Evolutionary conservation across 805 yeast species (phyloP).

Genomic region (Blastobotrys terrestris): DNA sequence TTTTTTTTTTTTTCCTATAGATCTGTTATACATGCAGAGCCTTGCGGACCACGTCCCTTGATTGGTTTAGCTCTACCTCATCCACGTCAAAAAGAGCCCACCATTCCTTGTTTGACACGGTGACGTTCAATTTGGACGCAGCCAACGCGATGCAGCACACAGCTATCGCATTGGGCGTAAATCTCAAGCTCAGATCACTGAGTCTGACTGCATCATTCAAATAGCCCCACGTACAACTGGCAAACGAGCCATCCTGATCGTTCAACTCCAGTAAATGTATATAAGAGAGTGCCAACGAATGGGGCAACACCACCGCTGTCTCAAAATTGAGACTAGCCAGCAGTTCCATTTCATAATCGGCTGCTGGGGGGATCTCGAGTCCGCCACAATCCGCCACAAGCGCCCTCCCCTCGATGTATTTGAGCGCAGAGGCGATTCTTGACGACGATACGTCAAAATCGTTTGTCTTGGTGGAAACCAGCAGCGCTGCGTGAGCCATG

Average conservation of each 20-base stretch:
- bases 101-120: slow-evolving; percentile 12
- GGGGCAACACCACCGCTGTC: slow-evolving; percentile 10
- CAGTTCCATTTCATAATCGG: slow-evolving; percentile 9
- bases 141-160: slow-evolving; percentile 15
- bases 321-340: slow-evolving; percentile 14
- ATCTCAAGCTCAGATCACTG: slow-evolving; percentile 11
- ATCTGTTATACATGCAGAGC: not conserved
- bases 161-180: slow-evolving; percentile 17
- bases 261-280: slow-evolving; percentile 13
- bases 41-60: not conserved
- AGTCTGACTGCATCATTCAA: slow-evolving; percentile 14
- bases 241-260: not conserved
- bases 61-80: slow-evolving; percentile 6
- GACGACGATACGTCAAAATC: not conserved
- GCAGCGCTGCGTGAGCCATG: slow-evolving; percentile 1
- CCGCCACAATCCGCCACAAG: not conserved
- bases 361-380: not conserved
- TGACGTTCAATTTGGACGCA: slow-evolving; percentile 1
- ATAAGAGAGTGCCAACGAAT: slow-evolving; percentile 14
- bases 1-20: not conserved
- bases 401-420: not conserved
- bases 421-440: not conserved
- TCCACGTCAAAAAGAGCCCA: slow-evolving; percentile 18
- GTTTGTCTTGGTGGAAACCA: not conserved
- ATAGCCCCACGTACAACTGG: slow-evolving; percentile 9